Evolutionary conservation across 495 filamentous ascomycete species (phyloP).

Genomic region (Aspergillus leporis): DNA sequence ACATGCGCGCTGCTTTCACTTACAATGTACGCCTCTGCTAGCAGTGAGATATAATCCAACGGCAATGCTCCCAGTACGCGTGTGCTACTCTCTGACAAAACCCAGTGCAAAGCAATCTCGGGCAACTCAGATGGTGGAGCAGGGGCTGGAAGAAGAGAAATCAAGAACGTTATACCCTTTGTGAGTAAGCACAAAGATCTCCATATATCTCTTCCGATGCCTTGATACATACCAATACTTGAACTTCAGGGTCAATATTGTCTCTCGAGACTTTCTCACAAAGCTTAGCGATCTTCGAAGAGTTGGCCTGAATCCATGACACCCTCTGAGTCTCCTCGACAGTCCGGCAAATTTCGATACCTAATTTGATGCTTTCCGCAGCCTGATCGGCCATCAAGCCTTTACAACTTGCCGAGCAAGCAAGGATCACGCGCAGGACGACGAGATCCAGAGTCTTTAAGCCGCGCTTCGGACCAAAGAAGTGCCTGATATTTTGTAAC

Average conservation of each 20-base stretch:
- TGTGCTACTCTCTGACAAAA: slow-evolving; percentile 31
- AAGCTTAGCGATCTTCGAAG: slow-evolving; percentile 49
- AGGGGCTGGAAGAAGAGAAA: slow-evolving; percentile 27
- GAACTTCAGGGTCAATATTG: slow-evolving; percentile 40
- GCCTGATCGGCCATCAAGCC: slow-evolving; percentile 39
- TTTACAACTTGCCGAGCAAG: slow-evolving; percentile 47
- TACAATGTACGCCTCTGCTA: slow-evolving; percentile 30
- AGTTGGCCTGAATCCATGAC: slow-evolving; percentile 47
- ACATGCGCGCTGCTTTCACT: slow-evolving; percentile 7
- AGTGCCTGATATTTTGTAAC: slow-evolving; percentile 45
- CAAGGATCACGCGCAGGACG: slow-evolving; percentile 51
- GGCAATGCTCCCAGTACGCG: slow-evolving; percentile 26
- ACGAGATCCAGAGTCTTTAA: slow-evolving; percentile 58
- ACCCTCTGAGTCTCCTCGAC: slow-evolving; percentile 42
- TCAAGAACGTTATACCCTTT: slow-evolving; percentile 42
- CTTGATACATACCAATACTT: slow-evolving; percentile 41
- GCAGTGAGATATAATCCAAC: slow-evolving; percentile 21
- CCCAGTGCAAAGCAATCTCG: slow-evolving; percentile 24
- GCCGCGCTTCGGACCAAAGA: slow-evolving; percentile 50
- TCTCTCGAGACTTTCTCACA: slow-evolving; percentile 48
- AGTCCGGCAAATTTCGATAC: slow-evolving; percentile 46
- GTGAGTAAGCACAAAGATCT: slow-evolving; percentile 15
- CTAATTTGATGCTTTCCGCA: slow-evolving; percentile 50
- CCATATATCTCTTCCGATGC: background rate
- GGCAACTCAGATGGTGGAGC: slow-evolving; percentile 28